phyloP scores from a whole-genome alignment of 495 filamentous ascomycete genomes.

The Penicillium robsamsonii region DNA sequence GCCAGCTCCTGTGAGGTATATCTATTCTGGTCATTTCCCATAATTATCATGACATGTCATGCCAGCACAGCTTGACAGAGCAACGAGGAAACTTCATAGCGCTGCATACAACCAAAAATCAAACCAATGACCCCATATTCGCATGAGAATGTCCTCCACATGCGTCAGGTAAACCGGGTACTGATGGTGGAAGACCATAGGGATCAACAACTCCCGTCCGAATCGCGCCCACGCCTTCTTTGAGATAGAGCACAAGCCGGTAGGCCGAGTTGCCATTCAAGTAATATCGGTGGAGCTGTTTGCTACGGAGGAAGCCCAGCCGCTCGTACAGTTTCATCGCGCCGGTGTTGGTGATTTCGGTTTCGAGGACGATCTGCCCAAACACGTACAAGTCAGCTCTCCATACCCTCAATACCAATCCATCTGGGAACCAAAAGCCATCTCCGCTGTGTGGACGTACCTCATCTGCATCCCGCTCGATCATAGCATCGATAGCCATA shows the following conservation, averaged over 20 bases:
- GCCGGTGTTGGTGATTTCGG: slow-evolving; percentile 89
- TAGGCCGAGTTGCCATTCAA: slow-evolving; percentile 95
- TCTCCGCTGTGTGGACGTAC: slow-evolving; percentile 34
- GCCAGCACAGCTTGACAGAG: slow-evolving; percentile 2
- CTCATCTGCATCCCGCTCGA: slow-evolving; percentile 79
- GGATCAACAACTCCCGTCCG: slow-evolving; percentile 42
- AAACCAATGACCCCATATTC: slow-evolving; percentile 23
- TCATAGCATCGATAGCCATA: slow-evolving; percentile 92
- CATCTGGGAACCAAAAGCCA: neutral
- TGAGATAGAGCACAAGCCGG: slow-evolving; percentile 79
- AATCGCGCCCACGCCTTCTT: slow-evolving; percentile 52
- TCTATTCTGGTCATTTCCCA: slow-evolving; percentile 29
- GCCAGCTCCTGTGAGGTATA: slow-evolving; percentile 19
- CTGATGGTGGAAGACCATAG: slow-evolving; percentile 25
- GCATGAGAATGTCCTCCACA: slow-evolving; percentile 7
- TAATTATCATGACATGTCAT: slow-evolving; percentile 22
- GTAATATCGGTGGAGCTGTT: slow-evolving; percentile 93
- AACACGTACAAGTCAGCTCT: slow-evolving; percentile 15
- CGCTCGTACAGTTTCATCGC: slow-evolving; percentile 93
- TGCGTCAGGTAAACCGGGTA: neutral
- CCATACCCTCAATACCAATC: neutral
- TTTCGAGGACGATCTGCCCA: slow-evolving; percentile 84
- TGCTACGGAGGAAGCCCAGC: slow-evolving; percentile 88
- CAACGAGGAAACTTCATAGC: neutral
- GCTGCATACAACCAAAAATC: neutral